A percentile compares a stretch with the other conserved stretches of the same genome.
These are phyloP conservation scores for Penicillium simplicissimum DNA, from an alignment of 495 filamentous ascomycete species.

Conservation along the genomic window DNA sequence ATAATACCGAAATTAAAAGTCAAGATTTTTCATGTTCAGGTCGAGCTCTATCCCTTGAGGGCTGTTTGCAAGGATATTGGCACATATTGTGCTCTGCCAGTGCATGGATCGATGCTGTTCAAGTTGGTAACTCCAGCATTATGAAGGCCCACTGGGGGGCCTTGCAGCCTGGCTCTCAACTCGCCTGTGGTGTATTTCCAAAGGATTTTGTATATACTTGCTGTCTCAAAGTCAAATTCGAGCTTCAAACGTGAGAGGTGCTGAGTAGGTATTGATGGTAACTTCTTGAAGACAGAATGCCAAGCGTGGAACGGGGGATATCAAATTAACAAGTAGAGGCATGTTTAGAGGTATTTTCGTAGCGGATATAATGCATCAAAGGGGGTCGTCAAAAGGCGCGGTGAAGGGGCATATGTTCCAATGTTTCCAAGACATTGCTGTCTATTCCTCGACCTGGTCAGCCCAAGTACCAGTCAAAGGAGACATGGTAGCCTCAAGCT, in stretches of 20 bases:
- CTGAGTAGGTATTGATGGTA: neutral
- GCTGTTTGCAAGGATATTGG: too few species aligned
- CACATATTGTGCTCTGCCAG: too few species aligned
- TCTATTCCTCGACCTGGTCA: constrained; percentile 39
- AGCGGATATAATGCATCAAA: constrained; percentile 18
- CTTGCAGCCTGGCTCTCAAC: neutral
- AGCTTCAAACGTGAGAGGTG: neutral
- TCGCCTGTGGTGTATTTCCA: neutral
- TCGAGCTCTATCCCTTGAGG: too few species aligned
- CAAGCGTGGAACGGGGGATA: constrained; percentile 15
- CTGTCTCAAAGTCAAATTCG: neutral
- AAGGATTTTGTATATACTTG: neutral
- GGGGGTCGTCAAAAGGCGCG: constrained; percentile 11
- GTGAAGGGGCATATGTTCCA: neutral
- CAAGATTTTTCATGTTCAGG: too few species aligned
- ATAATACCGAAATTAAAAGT: too few species aligned
- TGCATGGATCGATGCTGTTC: too few species aligned
- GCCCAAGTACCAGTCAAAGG: constrained; percentile 40
- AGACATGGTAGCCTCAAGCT: constrained; percentile 26
- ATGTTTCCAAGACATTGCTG: neutral
- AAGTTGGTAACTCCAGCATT: too few species aligned
- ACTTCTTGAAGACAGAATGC: neutral
- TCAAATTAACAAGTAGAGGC: constrained; percentile 16
- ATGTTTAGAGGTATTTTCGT: constrained; percentile 13
- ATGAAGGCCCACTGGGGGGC: neutral